phyloP scores from a whole-genome alignment of 495 filamentous ascomycete species.

The Podospora sp. region DNA sequence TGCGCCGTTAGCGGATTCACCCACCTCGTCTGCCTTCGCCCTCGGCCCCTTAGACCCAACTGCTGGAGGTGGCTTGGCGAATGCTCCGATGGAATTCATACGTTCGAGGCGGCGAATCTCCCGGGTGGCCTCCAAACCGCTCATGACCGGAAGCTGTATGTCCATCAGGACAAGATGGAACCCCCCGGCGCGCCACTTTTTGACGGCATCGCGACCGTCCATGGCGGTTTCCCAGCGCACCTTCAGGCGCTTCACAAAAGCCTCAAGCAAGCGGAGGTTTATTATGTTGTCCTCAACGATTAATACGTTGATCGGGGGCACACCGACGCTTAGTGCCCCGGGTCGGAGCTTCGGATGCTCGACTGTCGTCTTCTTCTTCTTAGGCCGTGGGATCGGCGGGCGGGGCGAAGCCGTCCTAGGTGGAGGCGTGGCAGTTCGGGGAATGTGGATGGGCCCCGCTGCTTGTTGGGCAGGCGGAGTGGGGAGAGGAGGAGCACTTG shows the following conservation, averaged over 20 bases:
- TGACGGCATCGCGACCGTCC: conserved; percentile 89
- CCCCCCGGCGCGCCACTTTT: conserved; percentile 90
- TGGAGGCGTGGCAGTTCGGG: conserved; percentile 56
- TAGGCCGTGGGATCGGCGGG: conserved; percentile 44
- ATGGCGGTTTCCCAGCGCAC: conserved; percentile 97
- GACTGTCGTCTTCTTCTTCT: conserved; percentile 54
- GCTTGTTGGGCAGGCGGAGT: conserved; percentile 59
- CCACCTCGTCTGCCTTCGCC: neutral
- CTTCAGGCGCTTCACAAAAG: conserved; percentile 94
- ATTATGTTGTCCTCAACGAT: conserved; percentile 99
- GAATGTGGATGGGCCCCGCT: conserved; percentile 14
- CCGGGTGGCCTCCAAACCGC: conserved; percentile 91
- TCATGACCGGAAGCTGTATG: conserved; percentile 98
- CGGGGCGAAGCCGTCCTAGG: conserved; percentile 64
- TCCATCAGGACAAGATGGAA: conserved; percentile 99
- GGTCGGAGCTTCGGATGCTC: conserved; percentile 58
- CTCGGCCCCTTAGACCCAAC: neutral
- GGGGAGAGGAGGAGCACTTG: conserved; percentile 57
- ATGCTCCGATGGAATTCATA: conserved; percentile 87
- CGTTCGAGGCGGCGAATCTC: conserved; percentile 91
- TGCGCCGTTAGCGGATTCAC: neutral
- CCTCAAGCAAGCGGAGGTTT: conserved; percentile 89
- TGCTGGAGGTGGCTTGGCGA: conserved; percentile 41
- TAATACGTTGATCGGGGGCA: conserved; percentile 95
- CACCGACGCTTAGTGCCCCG: conserved; percentile 76